phyloP scores from a whole-genome alignment of 23 red algal genomes.

The Cyanidioschyzon merolae region DNA sequence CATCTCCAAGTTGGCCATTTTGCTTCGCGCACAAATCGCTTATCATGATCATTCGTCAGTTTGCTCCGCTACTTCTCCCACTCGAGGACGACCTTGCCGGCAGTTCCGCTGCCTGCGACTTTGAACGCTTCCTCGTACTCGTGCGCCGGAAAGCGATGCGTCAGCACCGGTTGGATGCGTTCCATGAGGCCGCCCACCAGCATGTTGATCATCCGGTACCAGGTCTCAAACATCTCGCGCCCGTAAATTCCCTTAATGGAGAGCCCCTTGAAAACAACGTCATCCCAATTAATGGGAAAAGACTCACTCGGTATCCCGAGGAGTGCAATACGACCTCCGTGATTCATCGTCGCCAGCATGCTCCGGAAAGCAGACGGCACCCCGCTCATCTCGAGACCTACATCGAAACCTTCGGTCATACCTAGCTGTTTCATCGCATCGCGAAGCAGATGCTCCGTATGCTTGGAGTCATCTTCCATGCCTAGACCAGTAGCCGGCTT shows the following conservation, averaged over 20 bases:
- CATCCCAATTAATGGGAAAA: constrained; percentile 31
- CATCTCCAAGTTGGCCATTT: too few species aligned
- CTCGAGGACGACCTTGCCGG: constrained; percentile 25
- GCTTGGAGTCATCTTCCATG: background rate
- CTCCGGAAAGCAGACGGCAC: constrained; percentile 20
- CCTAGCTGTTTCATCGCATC: constrained; percentile 13
- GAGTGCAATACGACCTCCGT: constrained; percentile 28
- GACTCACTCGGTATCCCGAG: constrained; percentile 21
- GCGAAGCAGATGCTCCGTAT: background rate
- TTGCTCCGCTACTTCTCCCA: constrained; percentile 13
- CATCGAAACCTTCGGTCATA: constrained; percentile 33
- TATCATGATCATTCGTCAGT: too few species aligned
- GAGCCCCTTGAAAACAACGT: constrained; percentile 30
- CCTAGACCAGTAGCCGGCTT: background rate
- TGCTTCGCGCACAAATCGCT: too few species aligned
- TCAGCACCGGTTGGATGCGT: constrained; percentile 20
- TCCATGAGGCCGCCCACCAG: constrained; percentile 22
- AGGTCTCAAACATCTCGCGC: constrained; percentile 30
- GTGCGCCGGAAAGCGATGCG: background rate
- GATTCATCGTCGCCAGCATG: constrained; percentile 35
- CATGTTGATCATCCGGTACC: constrained; percentile 34
- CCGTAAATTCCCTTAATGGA: constrained; percentile 25
- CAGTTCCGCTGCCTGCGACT: background rate
- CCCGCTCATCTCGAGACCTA: constrained; percentile 33
- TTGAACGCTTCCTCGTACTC: constrained; percentile 26